phyloP scores from a whole-genome alignment of 805 yeast genomes.

The Candida boidinii region DNA sequence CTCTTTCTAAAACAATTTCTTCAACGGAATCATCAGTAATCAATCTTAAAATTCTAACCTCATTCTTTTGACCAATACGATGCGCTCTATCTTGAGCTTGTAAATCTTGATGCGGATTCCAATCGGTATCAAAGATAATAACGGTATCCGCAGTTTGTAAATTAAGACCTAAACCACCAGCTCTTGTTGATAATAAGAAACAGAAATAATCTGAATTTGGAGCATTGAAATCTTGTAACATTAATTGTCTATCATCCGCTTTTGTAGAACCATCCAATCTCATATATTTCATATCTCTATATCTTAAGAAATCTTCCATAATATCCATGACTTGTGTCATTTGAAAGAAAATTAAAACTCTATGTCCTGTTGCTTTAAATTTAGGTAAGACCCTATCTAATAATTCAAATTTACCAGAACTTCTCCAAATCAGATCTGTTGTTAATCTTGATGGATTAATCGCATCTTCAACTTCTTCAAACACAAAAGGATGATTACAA shows the following conservation, averaged over 20 bases:
- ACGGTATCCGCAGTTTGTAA: conserved; percentile 86
- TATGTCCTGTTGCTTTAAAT: conserved; percentile 64
- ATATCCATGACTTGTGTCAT: conserved; percentile 89
- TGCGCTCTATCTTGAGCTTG: conserved; percentile 90
- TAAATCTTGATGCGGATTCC: conserved; percentile 90
- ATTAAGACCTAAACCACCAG: conserved; percentile 83
- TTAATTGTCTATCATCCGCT: conserved; percentile 72
- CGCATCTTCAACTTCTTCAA: conserved; percentile 70
- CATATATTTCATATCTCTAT: conserved; percentile 58
- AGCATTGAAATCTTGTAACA: conserved; percentile 68
- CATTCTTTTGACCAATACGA: conserved; percentile 84
- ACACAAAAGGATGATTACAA: conserved; percentile 83
- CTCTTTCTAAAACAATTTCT: conserved; percentile 74
- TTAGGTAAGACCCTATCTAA: conserved; percentile 70
- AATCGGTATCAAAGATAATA: conserved; percentile 78
- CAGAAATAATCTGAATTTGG: conserved; percentile 72
- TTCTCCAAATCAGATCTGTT: conserved; percentile 64
- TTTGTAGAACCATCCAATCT: conserved; percentile 79
- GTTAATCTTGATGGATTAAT: conserved; percentile 56
- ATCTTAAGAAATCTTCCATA: conserved; percentile 75
- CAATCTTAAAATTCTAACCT: conserved; percentile 71
- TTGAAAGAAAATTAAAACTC: conserved; percentile 77
- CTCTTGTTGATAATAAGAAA: conserved; percentile 74
- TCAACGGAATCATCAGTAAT: conserved; percentile 79
- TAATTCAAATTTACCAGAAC: conserved; percentile 73